These are phyloP conservation scores for Blastomyces parvus DNA, from an alignment of 2,329 filamentous ascomycete species.

Conservation along the genomic window DNA sequence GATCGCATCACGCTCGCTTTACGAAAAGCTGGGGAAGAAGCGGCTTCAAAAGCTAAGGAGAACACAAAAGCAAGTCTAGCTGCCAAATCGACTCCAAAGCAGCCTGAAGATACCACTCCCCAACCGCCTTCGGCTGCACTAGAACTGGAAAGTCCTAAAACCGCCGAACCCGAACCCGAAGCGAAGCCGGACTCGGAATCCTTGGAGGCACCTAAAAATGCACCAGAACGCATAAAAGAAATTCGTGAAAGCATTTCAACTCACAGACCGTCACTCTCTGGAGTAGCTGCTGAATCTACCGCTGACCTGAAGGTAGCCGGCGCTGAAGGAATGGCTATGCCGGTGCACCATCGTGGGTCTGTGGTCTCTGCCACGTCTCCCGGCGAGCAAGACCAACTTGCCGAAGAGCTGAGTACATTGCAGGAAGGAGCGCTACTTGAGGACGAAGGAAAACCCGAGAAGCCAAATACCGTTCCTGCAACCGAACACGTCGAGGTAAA, in stretches of 20 bases:
- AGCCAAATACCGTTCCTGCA: background rate
- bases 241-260: background rate
- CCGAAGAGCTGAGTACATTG: conserved; percentile 31
- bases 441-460: conserved; percentile 18
- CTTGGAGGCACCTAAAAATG: background rate
- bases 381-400: conserved; percentile 28
- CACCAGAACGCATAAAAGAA: background rate
- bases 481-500: conserved; percentile 8
- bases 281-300: conserved; percentile 30
- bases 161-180: conserved; percentile 1
- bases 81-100: conserved; percentile 8
- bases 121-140: conserved; percentile 12
- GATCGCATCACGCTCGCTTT: conserved; percentile 34
- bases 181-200: background rate
- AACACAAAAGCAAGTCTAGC: conserved; percentile 16
- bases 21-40: conserved; percentile 35
- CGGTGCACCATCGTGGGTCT: conserved; percentile 32
- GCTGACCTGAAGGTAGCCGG: conserved; percentile 27
- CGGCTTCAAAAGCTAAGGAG: conserved; percentile 31
- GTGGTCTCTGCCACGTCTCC: conserved; percentile 27
- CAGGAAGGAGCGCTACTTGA: conserved; percentile 24
- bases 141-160: background rate
- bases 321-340: conserved; percentile 26
- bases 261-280: conserved; percentile 18
- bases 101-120: conserved; percentile 13